These are phyloP conservation scores for Trypanosoma boissoni DNA, from an alignment of 208 protist genomes.

Conservation along the genomic window DNA sequence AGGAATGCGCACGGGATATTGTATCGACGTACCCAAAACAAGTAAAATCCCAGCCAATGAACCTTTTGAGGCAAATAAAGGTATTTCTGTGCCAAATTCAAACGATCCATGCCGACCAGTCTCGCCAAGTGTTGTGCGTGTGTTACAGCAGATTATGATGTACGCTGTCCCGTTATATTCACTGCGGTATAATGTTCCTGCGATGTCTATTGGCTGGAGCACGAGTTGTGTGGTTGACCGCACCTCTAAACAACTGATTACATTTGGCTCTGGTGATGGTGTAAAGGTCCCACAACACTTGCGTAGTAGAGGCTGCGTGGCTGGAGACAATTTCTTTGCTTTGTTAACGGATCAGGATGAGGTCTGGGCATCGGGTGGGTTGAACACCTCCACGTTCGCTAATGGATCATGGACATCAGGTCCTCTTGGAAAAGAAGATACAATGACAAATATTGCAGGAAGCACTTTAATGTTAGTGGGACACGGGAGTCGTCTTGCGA, in stretches of 20 bases:
- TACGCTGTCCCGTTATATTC: constrained; percentile 79
- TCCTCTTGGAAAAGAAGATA: constrained; percentile 49
- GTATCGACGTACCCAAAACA: neutral
- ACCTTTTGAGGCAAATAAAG: constrained; percentile 26
- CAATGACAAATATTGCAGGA: constrained; percentile 64
- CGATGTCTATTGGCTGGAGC: constrained; percentile 87
- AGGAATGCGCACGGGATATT: neutral
- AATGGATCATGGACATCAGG: constrained; percentile 25
- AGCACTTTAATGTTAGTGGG: constrained; percentile 74
- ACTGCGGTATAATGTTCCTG: constrained; percentile 81
- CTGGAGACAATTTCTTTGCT: constrained; percentile 80
- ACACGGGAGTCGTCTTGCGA: constrained; percentile 63
- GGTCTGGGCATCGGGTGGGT: constrained; percentile 76
- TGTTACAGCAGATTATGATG: constrained; percentile 87
- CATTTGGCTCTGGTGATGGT: constrained; percentile 68
- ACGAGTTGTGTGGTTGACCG: constrained; percentile 84
- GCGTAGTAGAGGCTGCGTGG: constrained; percentile 70
- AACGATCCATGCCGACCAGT: constrained; percentile 17
- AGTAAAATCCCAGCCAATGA: constrained; percentile 1
- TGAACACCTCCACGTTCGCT: constrained; percentile 41
- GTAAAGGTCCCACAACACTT: constrained; percentile 79
- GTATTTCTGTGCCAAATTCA: constrained; percentile 28
- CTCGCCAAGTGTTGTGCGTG: constrained; percentile 49
- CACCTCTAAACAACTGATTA: constrained; percentile 66
- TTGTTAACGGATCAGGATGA: constrained; percentile 84